Evolutionary conservation across 441 rosid species (phyloP), one percentile per base, ranked within the genome.

Genomic region (Mallotus japonicus): DNA sequence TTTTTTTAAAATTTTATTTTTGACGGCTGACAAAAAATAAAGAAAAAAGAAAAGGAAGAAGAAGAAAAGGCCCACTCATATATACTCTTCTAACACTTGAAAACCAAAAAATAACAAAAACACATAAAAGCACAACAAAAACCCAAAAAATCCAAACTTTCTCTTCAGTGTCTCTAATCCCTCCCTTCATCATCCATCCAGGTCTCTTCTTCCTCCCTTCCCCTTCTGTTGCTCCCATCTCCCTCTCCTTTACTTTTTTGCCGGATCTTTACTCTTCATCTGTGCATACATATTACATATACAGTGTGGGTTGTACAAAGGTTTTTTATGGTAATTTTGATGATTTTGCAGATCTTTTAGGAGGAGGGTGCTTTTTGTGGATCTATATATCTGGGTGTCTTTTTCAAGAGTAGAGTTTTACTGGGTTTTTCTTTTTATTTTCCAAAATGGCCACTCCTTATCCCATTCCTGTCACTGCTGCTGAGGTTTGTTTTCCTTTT

Each of bases 391-490:
- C 9, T 42, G 46, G 46, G 46, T 42, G 32, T 28, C 32, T 1
- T 3, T 42, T 42, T 5, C 4, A 56, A 56, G 60, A 73, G 81
- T 75, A 72, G 79, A 79, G 65, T 73, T 71, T 76, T 68, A 3
- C 34, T 75, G 80, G 65, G 69, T 76, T 72, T 73, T 75, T 42
- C 32, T 28, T 28, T 1, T 28, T 28, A 28, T 70, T 70, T 37
- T 7, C 46, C 46, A 28, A 28, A 75, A 90, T 90, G 95, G 76
- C 90, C 59, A 71, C 85, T 78, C 81, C 90, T 20, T 88, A 78
- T 81, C 85, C 87, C 72, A 71, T 85, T 67, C 86, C 87, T 10
- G 83, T 90, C 58, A 83, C 87, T 71, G 92, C 95, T 71, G 81
- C 86, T 54, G 91, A 88, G 91, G 95, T 88, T 59, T 19, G 22